Evolutionary conservation across 83 land plant genomes (phyloP), one percentile per base, ranked within the genome.

Genomic region (Thuja plicata): DNA sequence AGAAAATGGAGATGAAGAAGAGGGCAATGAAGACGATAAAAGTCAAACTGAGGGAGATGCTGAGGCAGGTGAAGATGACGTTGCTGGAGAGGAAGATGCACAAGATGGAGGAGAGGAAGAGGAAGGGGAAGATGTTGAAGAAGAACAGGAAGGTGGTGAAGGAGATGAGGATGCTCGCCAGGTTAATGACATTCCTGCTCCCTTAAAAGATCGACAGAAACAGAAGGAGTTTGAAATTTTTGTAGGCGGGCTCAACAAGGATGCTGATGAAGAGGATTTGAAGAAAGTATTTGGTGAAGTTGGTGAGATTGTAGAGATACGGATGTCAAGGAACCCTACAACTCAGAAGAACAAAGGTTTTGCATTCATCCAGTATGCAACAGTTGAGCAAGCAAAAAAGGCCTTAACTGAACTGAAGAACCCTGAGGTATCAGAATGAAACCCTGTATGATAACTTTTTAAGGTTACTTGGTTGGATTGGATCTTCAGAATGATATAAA

Each of bases 291-390:
- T 95, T 91, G 89, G 90, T 46, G 87, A 55, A 41, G 92, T 91
- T 85, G 96, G 96, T 12, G 95, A 95, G n/a, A 89, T 95, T 11
- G 74, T 88, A 35, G 92, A 91, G 78, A 91, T 91, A n/a, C 89
- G 95, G 3, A 87, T 95, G 74, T 92, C 94, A 71, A 91, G 77
- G 60, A 84, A 94, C 88, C 91, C 93, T 54, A 46, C 82, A 54
- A 90, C 94, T 38, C 91, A 93, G 86, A 95, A 90, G 89, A 94
- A 92, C 86, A 94, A 92, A 86, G 95, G 96, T 3, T 95, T 88
- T 91, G 94, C 92, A 21, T 95, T 95, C 85, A 90, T 95, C 40
- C 92, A 90, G 24, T 95, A 89, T 88, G 94, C 91, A 3, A 91
- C 91, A 57, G 34, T 87, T 41, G 95, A 94, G 60, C 88, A 91